Evolutionary conservation across 2,329 filamentous ascomycete species (phyloP), one percentile per base, ranked within the genome.

Genomic region (Aplosporella prunicola): DNA sequence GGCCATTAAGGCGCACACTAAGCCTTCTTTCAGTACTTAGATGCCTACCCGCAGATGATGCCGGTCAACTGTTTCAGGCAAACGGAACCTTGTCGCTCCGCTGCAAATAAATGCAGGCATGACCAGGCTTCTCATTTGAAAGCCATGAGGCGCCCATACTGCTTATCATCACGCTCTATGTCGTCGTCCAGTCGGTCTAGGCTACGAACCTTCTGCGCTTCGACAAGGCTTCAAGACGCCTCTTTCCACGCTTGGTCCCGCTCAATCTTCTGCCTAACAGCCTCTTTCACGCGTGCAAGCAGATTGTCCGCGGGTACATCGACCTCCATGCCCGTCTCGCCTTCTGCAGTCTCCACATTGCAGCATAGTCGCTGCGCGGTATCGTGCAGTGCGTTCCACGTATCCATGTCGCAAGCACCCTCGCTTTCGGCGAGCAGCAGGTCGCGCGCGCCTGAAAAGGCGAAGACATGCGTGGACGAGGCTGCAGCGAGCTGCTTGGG

Each of bases 351-450:
- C 8, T 53, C 56, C 17, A 56, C 47, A n/a, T n/a, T n/a, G 42
- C 67, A 80, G 57, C 87, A 94, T 32, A 80, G 67, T 25, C 64
- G 61, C 51, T 76, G 69, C 22, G 82, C 86, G 29, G 68, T 63
- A 43, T 78, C 70, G 46, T 78, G 75, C 13, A 82, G 74, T 28
- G 70, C 64, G 39, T 86, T 75, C 86, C 88, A 95, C 45, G 81
- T 78, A 10, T 76, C 69, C 46, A 82, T 67, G 31, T 76, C 74
- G 54, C 95, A 96, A 3, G 64, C 62, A 1, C 89, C 89, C 50
- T 89, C 78, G 51, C 86, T 93, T 61, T 94, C 83, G 22, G 75
- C 78, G 27, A 94, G 61, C 15, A 95, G 62, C 35, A 93, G 64
- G 42, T 84, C 77, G 7, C 80, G 74, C 35, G 76, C 67, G 1